Base-by-base conservation (phyloP, 495 filamentous ascomycete genomes). In the Xylaria grammica region DNA sequence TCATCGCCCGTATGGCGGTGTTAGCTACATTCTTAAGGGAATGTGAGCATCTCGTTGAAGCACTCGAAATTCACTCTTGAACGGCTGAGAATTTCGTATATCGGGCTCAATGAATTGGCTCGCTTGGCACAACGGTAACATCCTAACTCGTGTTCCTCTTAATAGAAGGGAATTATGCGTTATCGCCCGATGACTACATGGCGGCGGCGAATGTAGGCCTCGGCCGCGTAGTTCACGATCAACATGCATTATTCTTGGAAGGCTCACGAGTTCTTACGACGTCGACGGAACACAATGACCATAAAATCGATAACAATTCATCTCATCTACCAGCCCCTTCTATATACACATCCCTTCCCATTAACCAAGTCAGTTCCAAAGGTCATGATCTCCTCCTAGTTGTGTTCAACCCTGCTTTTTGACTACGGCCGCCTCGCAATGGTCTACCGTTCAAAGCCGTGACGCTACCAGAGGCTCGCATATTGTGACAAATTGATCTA, bases 201-300 rank as follows among this genome's bases (percentile, higher is more conserved):
- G 24, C 30, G 34, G 36, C 26, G 38, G 45, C 49, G 13, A 52
- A 51, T 27, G 20, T 44, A 44, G 45, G 17, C 38, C 46, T 34
- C 13, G 15, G 20, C 3, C 11, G 34, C 11, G 24, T 50, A 44
- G 52, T 30, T 26, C 13, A 11, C 49, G 42, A 45, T 4, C 27
- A 53, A 22, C 26, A 44, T 54, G 26, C 60, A 44, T 15, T n/a
- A 52, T 62, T 29, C 26, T 44, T 40, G 49, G 34, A 34, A 27
- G 49, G 36, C 15, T 45, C n/a, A 62, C 26, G 60, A 62, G 49
- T 29, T 53, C 32, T 53, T 62, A 62, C 49, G 60, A 62, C 22
- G 53, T 53, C 48, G 60, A 62, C 60, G 58, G 58, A 61, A 51
- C 46, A 46, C 46, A 51, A 61, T 24, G 58, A 61, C 46, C 26